Percentiles rank a stretch among this genome's conserved stretches.
phyloP scores from a whole-genome alignment of 73 alveolate species.

The Uronychia setigera region DNA sequence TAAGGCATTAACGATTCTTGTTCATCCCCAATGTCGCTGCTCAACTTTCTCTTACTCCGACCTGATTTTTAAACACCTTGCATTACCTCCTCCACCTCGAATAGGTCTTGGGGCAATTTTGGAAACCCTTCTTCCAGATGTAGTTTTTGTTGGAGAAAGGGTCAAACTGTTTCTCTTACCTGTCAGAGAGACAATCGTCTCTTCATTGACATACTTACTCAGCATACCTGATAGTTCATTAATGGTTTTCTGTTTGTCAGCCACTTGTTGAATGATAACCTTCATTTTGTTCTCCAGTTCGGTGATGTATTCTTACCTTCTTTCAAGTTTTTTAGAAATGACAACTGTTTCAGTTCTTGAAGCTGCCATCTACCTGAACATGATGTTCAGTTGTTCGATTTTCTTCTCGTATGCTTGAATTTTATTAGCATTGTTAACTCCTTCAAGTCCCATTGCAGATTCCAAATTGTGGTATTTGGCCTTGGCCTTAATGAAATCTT shows the following conservation, averaged over 20 bases:
- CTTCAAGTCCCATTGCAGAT: slow-evolving; percentile 40
- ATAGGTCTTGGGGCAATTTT: no score
- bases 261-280: background rate
- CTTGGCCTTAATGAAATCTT: background rate
- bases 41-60: no score
- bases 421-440: slow-evolving; percentile 69
- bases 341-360: slow-evolving; percentile 77
- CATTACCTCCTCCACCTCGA: no score
- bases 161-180: background rate
- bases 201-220: background rate
- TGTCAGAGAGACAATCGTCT: background rate
- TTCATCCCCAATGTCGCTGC: no score
- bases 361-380: slow-evolving; percentile 89
- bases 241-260: background rate
- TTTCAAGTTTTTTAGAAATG: slow-evolving; percentile 64
- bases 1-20: no score
- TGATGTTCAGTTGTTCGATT: slow-evolving; percentile 83
- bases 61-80: no score
- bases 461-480: slow-evolving; percentile 10
- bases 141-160: background rate
- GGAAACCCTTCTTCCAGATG: background rate
- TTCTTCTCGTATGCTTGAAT: slow-evolving; percentile 79
- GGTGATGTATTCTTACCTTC: slow-evolving; percentile 61
- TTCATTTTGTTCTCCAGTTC: background rate
- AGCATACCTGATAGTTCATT: background rate